These are phyloP conservation scores for Xylaria palmicola DNA, from an alignment of 495 filamentous ascomycete genomes.

Conservation along the genomic window DNA sequence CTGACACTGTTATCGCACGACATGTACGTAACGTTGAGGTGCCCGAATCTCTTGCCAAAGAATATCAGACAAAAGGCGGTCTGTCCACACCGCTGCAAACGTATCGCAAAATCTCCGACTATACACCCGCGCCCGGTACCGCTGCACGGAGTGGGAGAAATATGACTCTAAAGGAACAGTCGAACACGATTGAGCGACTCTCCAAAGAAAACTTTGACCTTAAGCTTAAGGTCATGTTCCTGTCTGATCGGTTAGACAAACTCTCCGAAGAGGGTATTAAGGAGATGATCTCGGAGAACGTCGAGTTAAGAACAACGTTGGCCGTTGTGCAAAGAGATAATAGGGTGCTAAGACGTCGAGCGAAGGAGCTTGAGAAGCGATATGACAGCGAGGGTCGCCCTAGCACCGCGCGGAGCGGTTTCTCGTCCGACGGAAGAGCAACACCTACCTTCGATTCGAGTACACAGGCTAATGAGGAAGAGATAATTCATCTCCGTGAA, in stretches of 20 bases:
- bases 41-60: constrained; percentile 81
- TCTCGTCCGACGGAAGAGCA: constrained; percentile 50
- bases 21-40: constrained; percentile 87
- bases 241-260: constrained; percentile 88
- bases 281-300: constrained; percentile 95
- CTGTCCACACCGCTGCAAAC: constrained; percentile 48
- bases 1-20: constrained; percentile 84
- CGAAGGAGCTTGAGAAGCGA: constrained; percentile 84
- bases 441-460: constrained; percentile 53
- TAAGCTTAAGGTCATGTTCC: constrained; percentile 95
- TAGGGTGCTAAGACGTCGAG: constrained; percentile 69
- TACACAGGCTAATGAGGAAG: constrained; percentile 75
- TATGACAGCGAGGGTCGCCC: constrained; percentile 66
- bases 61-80: constrained; percentile 66
- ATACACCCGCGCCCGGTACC: constrained; percentile 51
- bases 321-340: constrained; percentile 86
- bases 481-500: constrained; percentile 79
- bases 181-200: constrained; percentile 89
- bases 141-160: constrained; percentile 68
- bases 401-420: constrained; percentile 49
- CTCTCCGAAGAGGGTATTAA: constrained; percentile 95
- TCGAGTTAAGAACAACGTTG: constrained; percentile 87
- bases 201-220: constrained; percentile 97
- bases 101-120: constrained; percentile 47
- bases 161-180: constrained; percentile 94